Evolutionary conservation across 768 basidiomycete genomes (phyloP), one percentile per base, ranked within the genome.

Genomic region (Daedaleopsis nitida): DNA sequence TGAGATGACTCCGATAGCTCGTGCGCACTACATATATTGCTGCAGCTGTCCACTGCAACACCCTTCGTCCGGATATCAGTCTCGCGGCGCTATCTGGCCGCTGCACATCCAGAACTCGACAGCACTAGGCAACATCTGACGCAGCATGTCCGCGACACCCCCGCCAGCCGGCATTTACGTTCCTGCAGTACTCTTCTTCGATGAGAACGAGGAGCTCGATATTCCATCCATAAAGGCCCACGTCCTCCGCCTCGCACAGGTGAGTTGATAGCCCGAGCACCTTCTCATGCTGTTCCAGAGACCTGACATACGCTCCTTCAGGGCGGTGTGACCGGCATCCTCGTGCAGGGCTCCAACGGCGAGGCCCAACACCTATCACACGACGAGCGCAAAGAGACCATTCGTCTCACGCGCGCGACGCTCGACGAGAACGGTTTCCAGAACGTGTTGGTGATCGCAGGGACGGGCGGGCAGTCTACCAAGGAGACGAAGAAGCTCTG

Each of bases 381-480:
- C 59, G 84, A 86, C 0, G 91, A 92, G 69, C 83, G 89, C 57
- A 86, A 83, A 63, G 71, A 77, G 17, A 81, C 84, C 11, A 90
- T 93, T 65, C 69, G 74, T 19, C 71, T 89, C 43, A 89, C 90
- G 1, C 81, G 92, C 23, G 73, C 85, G 55, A 91, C 89, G 1
- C 80, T 95, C 12, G 85, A 94, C 70, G 78, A 83, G 55, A 85
- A 87, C 62, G 89, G 89, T 2, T 90, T 89, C 73, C 71, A 81
- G 51, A 75, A 88, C 43, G 81, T 86, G 43, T 73, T 88, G 14
- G 81, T 95, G 45, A 85, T 94, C 60, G 93, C 89, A 6, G 94
- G 94, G 1, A 93, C 92, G 5, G 94, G 94, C 1, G 89, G 88
- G 1, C 89, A 86, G 62, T 91, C 90, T 1, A 87, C 91, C 0